Percentiles rank a stretch among this genome's conserved stretches.
Conservation (phyloP, 2,329 filamentous ascomycete genomes). For the Passalora sequoiae region DNA sequence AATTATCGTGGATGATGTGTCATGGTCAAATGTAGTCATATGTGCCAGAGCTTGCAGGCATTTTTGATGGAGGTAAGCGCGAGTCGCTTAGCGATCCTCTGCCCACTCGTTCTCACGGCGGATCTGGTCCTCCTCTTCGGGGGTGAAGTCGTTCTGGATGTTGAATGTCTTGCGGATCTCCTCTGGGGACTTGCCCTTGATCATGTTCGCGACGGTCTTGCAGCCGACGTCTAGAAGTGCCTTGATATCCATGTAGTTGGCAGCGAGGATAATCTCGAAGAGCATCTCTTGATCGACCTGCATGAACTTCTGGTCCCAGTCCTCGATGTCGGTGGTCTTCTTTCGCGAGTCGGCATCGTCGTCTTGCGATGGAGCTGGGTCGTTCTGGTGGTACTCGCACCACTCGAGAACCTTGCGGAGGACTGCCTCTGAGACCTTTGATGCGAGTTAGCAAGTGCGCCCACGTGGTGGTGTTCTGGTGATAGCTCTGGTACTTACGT, state of each 20-base stretch:
- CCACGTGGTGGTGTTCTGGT: constrained; percentile 4
- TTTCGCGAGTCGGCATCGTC: constrained; percentile 92
- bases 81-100: constrained; percentile 33
- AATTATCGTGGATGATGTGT: constrained; percentile 6
- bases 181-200: constrained; percentile 99
- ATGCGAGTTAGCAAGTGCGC: constrained; percentile 27
- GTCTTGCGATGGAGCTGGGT: constrained; percentile 74
- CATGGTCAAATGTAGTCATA: not conserved
- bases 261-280: constrained; percentile 96
- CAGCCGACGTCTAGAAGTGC: constrained; percentile 94
- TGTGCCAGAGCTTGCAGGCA: not conserved
- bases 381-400: constrained; percentile 91
- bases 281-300: constrained; percentile 99
- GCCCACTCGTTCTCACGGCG: constrained; percentile 52
- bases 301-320: constrained; percentile 99
- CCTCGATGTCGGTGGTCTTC: constrained; percentile 98
- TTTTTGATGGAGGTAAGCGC: too few relatives aligned
- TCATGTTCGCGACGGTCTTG: constrained; percentile 99
- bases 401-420: constrained; percentile 96
- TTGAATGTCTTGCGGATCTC: constrained; percentile 99
- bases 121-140: constrained; percentile 96
- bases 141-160: constrained; percentile 98
- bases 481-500: constrained; percentile 43
- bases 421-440: constrained; percentile 78
- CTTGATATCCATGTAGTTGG: constrained; percentile 99